phyloP scores from a whole-genome alignment of 2,329 filamentous ascomycete genomes.

The Ophiocordyceps sinensis region DNA sequence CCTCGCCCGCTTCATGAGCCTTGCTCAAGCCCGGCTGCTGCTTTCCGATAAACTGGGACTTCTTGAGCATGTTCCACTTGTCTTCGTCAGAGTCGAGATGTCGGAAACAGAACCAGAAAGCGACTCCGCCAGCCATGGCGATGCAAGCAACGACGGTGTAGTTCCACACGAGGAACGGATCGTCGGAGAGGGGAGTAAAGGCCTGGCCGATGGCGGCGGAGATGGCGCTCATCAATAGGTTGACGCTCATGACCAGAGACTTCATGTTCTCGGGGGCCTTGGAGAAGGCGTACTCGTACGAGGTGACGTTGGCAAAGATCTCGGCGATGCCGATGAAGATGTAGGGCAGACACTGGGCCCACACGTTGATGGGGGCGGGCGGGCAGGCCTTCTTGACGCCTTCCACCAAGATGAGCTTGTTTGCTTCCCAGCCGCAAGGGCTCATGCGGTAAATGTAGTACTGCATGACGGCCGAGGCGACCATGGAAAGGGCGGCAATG shows the following conservation, averaged over 20 bases:
- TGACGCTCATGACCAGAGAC: constrained; percentile 56
- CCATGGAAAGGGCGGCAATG: constrained; percentile 47
- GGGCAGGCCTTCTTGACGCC: constrained; percentile 29
- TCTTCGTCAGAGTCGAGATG: constrained; percentile 56
- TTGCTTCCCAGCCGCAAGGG: constrained; percentile 42
- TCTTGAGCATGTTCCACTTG: constrained; percentile 46
- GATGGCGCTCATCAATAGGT: constrained; percentile 57
- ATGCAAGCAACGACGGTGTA: constrained; percentile 50
- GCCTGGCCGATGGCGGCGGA: constrained; percentile 58
- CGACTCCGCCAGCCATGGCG: constrained; percentile 43
- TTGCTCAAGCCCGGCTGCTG: constrained; percentile 20
- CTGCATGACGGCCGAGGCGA: constrained; percentile 41
- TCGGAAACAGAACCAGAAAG: constrained; percentile 56
- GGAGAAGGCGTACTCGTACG: constrained; percentile 63
- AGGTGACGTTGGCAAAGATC: constrained; percentile 41
- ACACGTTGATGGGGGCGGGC: constrained; percentile 49
- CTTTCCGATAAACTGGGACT: constrained; percentile 26
- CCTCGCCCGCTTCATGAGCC: constrained; percentile 4
- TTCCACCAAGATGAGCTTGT: constrained; percentile 9
- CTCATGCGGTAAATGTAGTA: constrained; percentile 50
- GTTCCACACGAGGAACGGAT: constrained; percentile 59
- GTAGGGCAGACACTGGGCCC: constrained; percentile 38
- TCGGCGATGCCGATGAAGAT: constrained; percentile 36
- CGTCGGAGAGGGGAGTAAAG: constrained; percentile 43
- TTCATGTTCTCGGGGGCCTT: constrained; percentile 72